Base-by-base conservation (phyloP, 345 rosid species). In the Eucalyptus grandis region DNA sequence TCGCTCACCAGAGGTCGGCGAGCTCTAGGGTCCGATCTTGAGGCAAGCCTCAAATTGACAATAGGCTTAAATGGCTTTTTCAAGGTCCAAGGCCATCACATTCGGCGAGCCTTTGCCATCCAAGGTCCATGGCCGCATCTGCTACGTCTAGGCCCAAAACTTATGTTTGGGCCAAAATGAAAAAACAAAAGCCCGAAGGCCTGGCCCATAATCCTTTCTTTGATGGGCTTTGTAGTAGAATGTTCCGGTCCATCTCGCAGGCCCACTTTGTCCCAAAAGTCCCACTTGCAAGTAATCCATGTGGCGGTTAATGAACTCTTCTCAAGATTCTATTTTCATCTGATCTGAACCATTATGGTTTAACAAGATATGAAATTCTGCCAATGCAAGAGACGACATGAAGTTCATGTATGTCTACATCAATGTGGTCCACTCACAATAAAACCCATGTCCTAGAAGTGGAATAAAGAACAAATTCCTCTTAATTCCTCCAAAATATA, bases 291-390 rank as follows among this genome's bases (percentile, higher is more conserved):
- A 96, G 94, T 90, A 97, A 86, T 10, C 96, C 96, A 27, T 95
- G 95, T 51, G 99, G 99, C 98, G 98, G 95, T 53, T 97, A 98
- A 60, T 93, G 94, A 91, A 95, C 98, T 26, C 60, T 54, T 54
- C 2, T 54, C 96, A 91, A 24, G 95, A 91, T 69, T 94, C 96
- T 91, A 93, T 93, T 88, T 92, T 96, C 91, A 56, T 81, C 43
- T 90, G 91, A 53, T 24, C 12, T 13, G 8, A 26, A 87, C 90
- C 97, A 94, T n/a, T 26, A 86, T 3, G 49, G 31, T 49, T 31
- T 67, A 86, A n/a, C 53, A 77, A 72, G 11, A 40, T 47, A 37
- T 44, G 2, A 65, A n/a, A 26, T 13, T 9, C 11, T 8, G 31
- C 43, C 60, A 62, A 62, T 6, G 69, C 34, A 62, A 62, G 69